Base-by-base conservation (phyloP, 2,329 filamentous ascomycete species). In the Bipolaris bicolor region DNA sequence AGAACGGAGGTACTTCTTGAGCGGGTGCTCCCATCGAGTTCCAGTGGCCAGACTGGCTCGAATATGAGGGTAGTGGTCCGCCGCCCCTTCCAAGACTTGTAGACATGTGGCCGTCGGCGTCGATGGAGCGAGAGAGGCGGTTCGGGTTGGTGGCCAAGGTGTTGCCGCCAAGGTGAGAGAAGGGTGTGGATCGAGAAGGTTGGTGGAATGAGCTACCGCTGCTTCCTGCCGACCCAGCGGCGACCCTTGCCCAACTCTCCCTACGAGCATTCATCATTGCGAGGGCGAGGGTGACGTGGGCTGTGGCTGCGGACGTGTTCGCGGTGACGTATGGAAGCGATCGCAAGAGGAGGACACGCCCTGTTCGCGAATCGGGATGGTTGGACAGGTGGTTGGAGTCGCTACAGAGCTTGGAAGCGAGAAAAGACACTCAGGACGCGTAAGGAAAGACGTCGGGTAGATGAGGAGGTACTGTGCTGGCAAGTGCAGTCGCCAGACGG, bases 181-280 rank as follows among this genome's bases (percentile, higher is more conserved):
- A 84, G 60, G 79, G 80, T 64, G 76, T 78, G 49, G 73, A 67
- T 52, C 75, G 73, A 56, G 72, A 64, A 43, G 72, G 73, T 34
- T 65, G 67, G 41, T 73, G 67, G 58, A 72, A 67, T 61, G 58
- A 74, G 65, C 59, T 77, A 49, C 58, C 66, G 61, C 60, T 70
- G 52, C 60, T 70, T 44, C 59, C 67, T 53, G 65, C 62, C 64
- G 79, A 80, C 37, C 84, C 84, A 51, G 84, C 83, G 24, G 85
- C 86, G 66, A 86, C 85, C 77, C 87, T 87, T 49, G 86, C 88
- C 40, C 83, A 83, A 63, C 84, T 65, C 43, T 61, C 60, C 22
- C 60, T 47, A 16, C 60, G 60, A 52, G 60, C 56, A 20, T 60
- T 67, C 50, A 64, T 63, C 36, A 41, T 45, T 44, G 51, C 39